phyloP scores from a whole-genome alignment of 306 rosid species.

The Mimosa pudica region DNA sequence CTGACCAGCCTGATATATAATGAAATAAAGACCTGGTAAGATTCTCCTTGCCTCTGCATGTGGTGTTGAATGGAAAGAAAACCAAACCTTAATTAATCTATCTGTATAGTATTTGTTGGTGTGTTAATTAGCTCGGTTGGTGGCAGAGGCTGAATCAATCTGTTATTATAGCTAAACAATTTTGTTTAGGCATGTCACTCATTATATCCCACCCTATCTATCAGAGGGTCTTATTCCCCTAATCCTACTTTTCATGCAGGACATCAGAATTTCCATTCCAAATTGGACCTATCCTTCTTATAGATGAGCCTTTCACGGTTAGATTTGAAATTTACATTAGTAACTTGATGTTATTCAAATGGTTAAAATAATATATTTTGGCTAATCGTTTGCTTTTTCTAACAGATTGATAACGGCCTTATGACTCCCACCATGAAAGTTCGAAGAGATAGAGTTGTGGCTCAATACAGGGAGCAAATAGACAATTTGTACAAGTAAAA shows the following conservation, averaged over 20 bases:
- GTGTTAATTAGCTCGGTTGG: slow-evolving; percentile 12
- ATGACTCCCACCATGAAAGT: slow-evolving; percentile 95
- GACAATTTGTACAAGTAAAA: slow-evolving; percentile 65
- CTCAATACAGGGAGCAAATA: slow-evolving; percentile 63
- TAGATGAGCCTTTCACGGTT: slow-evolving; percentile 85
- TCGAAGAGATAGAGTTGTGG: slow-evolving; percentile 73
- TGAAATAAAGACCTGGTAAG: slow-evolving; percentile 72
- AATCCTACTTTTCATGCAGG: slow-evolving; percentile 51
- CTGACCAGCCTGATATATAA: slow-evolving; percentile 54
- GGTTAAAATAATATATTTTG: slow-evolving; percentile 10
- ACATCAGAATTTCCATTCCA: slow-evolving; percentile 69
- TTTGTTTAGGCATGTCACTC: neutral
- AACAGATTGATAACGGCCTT: slow-evolving; percentile 82
- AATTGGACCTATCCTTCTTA: slow-evolving; percentile 85
- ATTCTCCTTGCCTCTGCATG: slow-evolving; percentile 18
- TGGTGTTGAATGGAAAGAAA: slow-evolving; percentile 4
- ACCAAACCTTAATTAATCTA: neutral
- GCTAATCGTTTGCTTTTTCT: slow-evolving; percentile 34
- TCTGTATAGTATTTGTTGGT: neutral
- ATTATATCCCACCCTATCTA: neutral
- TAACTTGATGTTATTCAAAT: slow-evolving; percentile 12
- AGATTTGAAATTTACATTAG: slow-evolving; percentile 27
- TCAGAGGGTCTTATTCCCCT: neutral
- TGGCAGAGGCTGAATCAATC: slow-evolving; percentile 25
- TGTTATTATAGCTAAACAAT: slow-evolving; percentile 2